Evolutionary conservation across 805 yeast species (phyloP), one percentile per base, ranked within the genome.

Genomic region (Candida golubevii): DNA sequence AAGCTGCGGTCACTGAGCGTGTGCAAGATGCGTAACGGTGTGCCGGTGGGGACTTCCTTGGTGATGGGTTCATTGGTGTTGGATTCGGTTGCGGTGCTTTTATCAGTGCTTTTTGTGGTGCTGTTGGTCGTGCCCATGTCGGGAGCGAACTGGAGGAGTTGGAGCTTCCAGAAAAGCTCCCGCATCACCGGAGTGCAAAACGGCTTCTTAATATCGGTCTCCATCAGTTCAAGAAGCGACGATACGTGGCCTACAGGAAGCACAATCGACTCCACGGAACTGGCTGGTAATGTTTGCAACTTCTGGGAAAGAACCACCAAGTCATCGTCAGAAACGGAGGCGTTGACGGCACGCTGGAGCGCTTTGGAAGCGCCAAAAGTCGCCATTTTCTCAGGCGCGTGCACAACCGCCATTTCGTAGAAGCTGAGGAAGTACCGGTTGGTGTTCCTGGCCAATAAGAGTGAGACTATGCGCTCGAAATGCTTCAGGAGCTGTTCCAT

Each of bases 291-390:
- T 26, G 38, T 42, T 32, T 35, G 40, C 33, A 42, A 41, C 31
- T 38, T 42, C 28, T 49, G 40, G 6, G 46, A 32, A 13, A 48
- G 35, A 26, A 40, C 14, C 15, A 47, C 31, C 31, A 53, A 41
- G n/a, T 37, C 39, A 5, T 35, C 39, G 10, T 41, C 45, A 4
- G 38, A 31, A 5, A 46, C 12, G n/a, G 58, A 44, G 27, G 59
- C 59, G 34, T 74, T 65, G 27, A 83, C 61, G 43, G 64, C 82
- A 6, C 71, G 71, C 42, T 78, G 80, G 13, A 83, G 58, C 46
- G 65, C 74, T 27, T 66, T 69, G 3, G 58, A 54, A 14, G 60
- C 51, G 1, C 80, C 77, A 44, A 72, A 74, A 23, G 72, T 66
- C 28, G 74, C 29, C 3, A 79, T 58, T 53, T 75, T 79, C 11